Evolutionary conservation across 2,329 filamentous ascomycete genomes (phyloP).

Genomic region (Curvularia sp.): DNA sequence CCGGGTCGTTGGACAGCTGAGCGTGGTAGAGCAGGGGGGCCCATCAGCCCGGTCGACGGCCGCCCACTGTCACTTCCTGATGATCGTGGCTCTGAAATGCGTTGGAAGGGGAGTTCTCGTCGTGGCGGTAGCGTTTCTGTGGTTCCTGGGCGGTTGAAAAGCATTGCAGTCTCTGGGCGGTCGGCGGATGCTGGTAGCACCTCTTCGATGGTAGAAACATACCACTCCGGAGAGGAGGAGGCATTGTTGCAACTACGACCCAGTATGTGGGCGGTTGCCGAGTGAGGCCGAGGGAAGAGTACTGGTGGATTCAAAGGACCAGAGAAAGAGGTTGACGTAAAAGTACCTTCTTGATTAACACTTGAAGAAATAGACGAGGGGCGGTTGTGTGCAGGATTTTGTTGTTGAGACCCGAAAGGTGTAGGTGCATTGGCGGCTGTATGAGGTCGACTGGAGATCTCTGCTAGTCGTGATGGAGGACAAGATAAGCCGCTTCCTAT

Average conservation of each 20-base stretch:
- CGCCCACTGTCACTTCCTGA: constrained; percentile 33
- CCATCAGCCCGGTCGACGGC: constrained; percentile 35
- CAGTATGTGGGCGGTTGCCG: constrained; percentile 26
- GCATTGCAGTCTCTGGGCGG: constrained; percentile 30
- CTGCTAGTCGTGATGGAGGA: constrained; percentile 37
- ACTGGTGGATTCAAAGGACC: constrained; percentile 36
- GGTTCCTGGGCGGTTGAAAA: constrained; percentile 26
- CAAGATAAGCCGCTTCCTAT: constrained; percentile 27
- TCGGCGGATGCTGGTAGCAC: constrained; percentile 3
- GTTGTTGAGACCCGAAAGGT: constrained; percentile 13
- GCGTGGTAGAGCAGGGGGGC: constrained; percentile 45
- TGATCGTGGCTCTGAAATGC: constrained; percentile 40
- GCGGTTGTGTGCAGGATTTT: constrained; percentile 21
- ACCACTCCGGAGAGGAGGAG: constrained; percentile 8
- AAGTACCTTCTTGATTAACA: neutral
- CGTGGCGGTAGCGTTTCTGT: constrained; percentile 42
- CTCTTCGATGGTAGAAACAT: constrained; percentile 15
- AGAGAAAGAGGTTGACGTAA: constrained; percentile 1
- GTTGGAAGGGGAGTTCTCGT: constrained; percentile 52
- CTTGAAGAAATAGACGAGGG: constrained; percentile 30
- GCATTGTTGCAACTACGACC: constrained; percentile 5
- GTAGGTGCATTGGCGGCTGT: constrained; percentile 29
- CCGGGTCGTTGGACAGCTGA: constrained; percentile 27
- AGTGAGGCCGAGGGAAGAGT: constrained; percentile 38
- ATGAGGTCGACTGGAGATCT: constrained; percentile 34